These are phyloP conservation scores for Catenaria anguillulae DNA, from an alignment of 371 early-diverging fungal species.

Conservation along the genomic window DNA sequence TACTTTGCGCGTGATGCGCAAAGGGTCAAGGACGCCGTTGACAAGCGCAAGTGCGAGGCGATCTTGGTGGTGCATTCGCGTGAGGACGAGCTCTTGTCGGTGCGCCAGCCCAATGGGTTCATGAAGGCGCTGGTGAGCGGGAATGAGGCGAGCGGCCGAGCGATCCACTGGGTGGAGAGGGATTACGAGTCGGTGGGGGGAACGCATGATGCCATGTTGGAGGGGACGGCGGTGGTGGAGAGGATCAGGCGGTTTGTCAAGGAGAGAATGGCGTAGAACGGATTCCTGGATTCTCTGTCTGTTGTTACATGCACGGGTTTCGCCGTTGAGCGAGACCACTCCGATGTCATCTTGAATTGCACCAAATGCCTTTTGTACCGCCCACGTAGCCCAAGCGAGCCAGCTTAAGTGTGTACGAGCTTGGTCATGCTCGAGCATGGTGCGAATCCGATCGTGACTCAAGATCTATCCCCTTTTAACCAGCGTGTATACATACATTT, in stretches of 20 bases:
- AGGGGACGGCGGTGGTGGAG: background rate
- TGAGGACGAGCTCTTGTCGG: slow-evolving; percentile 3
- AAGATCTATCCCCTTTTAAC: too few species aligned
- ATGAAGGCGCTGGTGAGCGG: background rate
- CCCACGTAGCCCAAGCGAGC: too few species aligned
- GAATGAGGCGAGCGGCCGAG: background rate
- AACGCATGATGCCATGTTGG: background rate
- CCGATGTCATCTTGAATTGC: too few species aligned
- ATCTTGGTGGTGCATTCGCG: background rate
- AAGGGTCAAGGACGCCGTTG: background rate
- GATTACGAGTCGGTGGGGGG: background rate
- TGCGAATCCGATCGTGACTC: too few species aligned
- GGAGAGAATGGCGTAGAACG: too few species aligned
- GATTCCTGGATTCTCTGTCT: too few species aligned
- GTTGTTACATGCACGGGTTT: too few species aligned
- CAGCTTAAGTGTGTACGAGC: too few species aligned
- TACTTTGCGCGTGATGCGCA: background rate
- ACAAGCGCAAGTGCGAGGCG: background rate
- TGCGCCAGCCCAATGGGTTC: background rate
- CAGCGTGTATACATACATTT: too few species aligned
- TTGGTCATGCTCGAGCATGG: too few species aligned
- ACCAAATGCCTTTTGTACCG: too few species aligned
- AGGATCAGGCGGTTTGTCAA: background rate
- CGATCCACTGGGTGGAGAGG: background rate
- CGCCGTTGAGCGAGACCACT: too few species aligned